Base-by-base conservation (phyloP, 306 rosid species). In the Dryas drummondii region DNA sequence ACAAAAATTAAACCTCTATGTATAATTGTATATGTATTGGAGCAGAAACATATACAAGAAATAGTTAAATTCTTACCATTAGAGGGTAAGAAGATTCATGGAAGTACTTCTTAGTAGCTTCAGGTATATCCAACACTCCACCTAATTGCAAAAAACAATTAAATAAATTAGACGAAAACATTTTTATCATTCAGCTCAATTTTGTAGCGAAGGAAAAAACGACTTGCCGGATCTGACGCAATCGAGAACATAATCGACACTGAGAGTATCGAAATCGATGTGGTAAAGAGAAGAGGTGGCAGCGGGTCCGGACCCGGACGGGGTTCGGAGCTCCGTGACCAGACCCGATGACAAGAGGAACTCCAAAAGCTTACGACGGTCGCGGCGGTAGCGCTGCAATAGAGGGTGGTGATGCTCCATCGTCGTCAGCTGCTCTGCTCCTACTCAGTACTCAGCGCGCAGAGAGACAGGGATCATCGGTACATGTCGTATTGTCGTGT, bases 321-420 rank as follows among this genome's bases (percentile, higher is more conserved):
- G 69, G 27, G 82, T 79, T 54, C 75, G 83, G 48, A 85, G 75
- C 86, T 79, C 88, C 57, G 32, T 69, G 73, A 82, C 73, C 42
- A 82, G 59, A 70, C 84, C 76, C n/a, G 87, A 82, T 6, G 91
- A 84, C 5, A 82, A 54, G 52, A 87, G 73, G 68, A 80, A 80
- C 74, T 81, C 78, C 40, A 84, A 47, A 5, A 87, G 87, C 71
- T 84, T 87, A 3, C 86, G 88, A 59, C 91, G 88, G 50, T 84
- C 88, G 14, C 80, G 78, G 65, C 85, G 86, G 66, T 82, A 87
- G 16, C 79, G 85, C 79, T 75, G 78, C 19, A 87, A 42, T 50
- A 80, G 62, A 49, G 78, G 70, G 58, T 46, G 72, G 10, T 52
- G 75, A 5, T 70, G 65, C 61, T 75, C 82, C 86, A 83, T 79